These are phyloP conservation scores for Pontederia paniculata DNA, from an alignment of 176 grass and related monocot genomes.

Conservation along the genomic window DNA sequence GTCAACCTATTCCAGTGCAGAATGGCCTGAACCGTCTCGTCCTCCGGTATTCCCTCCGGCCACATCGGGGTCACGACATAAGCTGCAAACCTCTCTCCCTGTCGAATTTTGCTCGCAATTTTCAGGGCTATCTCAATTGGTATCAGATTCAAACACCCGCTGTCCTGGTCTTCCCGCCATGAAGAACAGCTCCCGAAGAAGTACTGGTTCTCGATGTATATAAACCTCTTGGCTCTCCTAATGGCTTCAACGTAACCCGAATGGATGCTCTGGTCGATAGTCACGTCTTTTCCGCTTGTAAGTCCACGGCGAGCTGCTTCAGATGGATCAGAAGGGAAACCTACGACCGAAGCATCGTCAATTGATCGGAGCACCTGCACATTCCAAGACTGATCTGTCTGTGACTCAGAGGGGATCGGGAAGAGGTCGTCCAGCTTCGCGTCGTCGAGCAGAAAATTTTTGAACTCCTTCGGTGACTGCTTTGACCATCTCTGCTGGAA, in stretches of 20 bases:
- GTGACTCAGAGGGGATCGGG: conserved; percentile 19
- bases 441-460: conserved; percentile 34
- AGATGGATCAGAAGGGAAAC: conserved; percentile 38
- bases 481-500: conserved; percentile 76
- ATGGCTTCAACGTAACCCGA: conserved; percentile 60
- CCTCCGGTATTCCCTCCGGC: conserved; percentile 58
- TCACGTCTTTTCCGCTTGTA: conserved; percentile 40
- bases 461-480: conserved; percentile 45
- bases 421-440: conserved; percentile 10
- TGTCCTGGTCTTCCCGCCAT: no score
- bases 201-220: no score
- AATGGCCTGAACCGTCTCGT: conserved; percentile 59
- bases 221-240: no score
- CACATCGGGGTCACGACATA: conserved; percentile 79
- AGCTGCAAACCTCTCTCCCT: no score
- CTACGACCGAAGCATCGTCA: conserved; percentile 70
- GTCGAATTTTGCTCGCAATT: no score
- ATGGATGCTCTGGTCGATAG: conserved; percentile 71
- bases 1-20: conserved; percentile 44
- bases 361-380: conserved; percentile 90
- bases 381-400: no score
- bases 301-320: conserved; percentile 43
- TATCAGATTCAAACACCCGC: no score
- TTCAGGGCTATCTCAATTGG: no score
- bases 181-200: no score